Evolutionary conservation across 2,329 filamentous ascomycete species (phyloP), one percentile per base, ranked within the genome.

Genomic region (Fusarium tjaetaba): DNA sequence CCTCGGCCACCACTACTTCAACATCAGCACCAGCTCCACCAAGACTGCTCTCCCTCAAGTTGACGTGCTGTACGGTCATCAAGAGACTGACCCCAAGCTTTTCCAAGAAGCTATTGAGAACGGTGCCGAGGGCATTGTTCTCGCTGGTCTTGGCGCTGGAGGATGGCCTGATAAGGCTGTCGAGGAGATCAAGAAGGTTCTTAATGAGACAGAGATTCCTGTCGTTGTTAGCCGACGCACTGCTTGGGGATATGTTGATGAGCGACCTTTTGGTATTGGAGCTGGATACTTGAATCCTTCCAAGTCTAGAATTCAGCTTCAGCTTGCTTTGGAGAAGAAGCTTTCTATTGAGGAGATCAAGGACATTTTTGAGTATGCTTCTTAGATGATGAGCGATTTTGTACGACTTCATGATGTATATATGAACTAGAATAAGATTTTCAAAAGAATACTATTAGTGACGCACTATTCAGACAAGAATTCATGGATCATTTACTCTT

Each of bases 61-160:
- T 18, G 87, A 89, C 51, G 85, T 90, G 16, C 75, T 90, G 4
- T 89, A 88, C 73, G 84, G 86, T 0, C 84, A 90, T 74, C 84
- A 89, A 68, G 87, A 85, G 53, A 83, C 87, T 55, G 81, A 86
- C 58, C 81, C 85, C 4, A 77, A 77, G 22, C 80, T 89, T 2
- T 84, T 88, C 51, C 77, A 82, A 28, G 83, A 85, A 0, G 85
- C 87, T 2, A 82, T 87, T 11, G 80, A 79, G 0, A 80, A 78
- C 6, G 88, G 88, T 0, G 88, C 88, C 0, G 76, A 86, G 68
- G 88, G 88, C 0, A 82, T 91, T 10, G 87, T 90, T 0, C 85
- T 86, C 11, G 88, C 87, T 0, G 88, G 88, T 22, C 83, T 87
- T 38, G 88, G 88, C 2, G 86, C 87, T 1, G 88, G 88, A 10